A percentile compares a stretch with the other conserved stretches of the same genome.
phyloP scores from a whole-genome alignment of 345 rosid species.

The Aurinia saxatilis region DNA sequence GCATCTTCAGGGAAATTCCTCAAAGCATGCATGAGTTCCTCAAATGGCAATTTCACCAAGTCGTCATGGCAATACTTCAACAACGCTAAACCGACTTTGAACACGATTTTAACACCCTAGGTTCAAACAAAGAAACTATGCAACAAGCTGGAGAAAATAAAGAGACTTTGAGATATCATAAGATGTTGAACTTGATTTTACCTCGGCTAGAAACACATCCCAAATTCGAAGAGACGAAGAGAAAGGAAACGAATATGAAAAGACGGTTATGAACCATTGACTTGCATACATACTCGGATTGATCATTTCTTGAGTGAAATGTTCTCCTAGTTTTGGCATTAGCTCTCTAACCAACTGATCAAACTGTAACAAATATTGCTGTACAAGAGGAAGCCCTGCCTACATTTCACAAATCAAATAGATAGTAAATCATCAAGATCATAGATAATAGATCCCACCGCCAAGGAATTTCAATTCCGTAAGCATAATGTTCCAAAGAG shows the following conservation, averaged over 20 bases:
- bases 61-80: conserved; percentile 86
- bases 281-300: conserved; percentile 99
- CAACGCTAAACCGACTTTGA: conserved; percentile 91
- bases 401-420: conserved; percentile 20
- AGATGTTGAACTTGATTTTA: conserved; percentile 23
- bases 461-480: no score
- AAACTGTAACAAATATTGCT: conserved; percentile 74
- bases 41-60: conserved; percentile 87
- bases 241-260: conserved; percentile 91
- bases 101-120: conserved; percentile 94
- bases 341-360: conserved; percentile 69
- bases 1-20: conserved; percentile 90
- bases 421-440: neutral
- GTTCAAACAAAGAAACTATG: neutral
- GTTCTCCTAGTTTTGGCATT: conserved; percentile 89
- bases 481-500: neutral
- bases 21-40: conserved; percentile 84
- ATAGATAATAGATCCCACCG: neutral
- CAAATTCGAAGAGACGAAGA: conserved; percentile 89
- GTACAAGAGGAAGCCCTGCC: conserved; percentile 96
- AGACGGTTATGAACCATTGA: conserved; percentile 98
- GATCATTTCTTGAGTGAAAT: conserved; percentile 81
- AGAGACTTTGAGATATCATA: neutral
- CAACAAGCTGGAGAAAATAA: neutral
- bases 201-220: conserved; percentile 97